Evolutionary conservation across 2,329 filamentous ascomycete genomes (phyloP), one percentile per base, ranked within the genome.

Genomic region (Teratosphaeria gauchensis): DNA sequence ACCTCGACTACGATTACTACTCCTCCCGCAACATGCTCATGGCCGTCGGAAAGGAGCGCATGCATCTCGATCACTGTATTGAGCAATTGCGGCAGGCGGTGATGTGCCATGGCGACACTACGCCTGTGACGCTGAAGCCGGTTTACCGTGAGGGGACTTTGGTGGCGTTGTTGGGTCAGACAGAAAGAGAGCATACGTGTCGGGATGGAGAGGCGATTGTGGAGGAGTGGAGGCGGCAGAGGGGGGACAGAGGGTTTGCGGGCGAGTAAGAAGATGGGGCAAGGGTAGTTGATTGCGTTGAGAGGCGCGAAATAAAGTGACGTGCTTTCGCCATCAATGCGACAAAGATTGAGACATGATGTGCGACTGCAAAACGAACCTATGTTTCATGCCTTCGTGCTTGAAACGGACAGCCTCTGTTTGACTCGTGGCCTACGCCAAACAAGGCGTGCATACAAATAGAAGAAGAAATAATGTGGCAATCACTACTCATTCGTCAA

Each of bases 41-140:
- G 30, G 14, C 32, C 12, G 32, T 12, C n/a, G 32, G 24, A 54
- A 35, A 35, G 24, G 16, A 42, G 53, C 19, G 54, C 12, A 42
- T 61, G 58, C 60, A 62, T 51, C 30, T 62, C 21, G 51, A 60
- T n/a, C 60, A 62, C 51, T 62, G 60, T 53, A 32, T 62, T 19
- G 60, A 62, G 35, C 58, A 60, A 53, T 42, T 62, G 42, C 14
- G 60, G 33, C 58, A 60, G 53, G 58, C 58, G 32, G 56, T 60
- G 35, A 24, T 62, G 51, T 62, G 60, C 54, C 58, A 62, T 57
- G 60, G 42, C 14, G 60, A 62, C 33, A 9, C 58, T 32, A 62
- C 60, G 46, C 58, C 60, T 4, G 58, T 60, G 9, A 60, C 58
- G n/a, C 55, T 62, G 32, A 58, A 55, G 54, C 60, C 60, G 33